Conservation (phyloP, 441 rosid genomes). For the Eruca vesicaria region DNA sequence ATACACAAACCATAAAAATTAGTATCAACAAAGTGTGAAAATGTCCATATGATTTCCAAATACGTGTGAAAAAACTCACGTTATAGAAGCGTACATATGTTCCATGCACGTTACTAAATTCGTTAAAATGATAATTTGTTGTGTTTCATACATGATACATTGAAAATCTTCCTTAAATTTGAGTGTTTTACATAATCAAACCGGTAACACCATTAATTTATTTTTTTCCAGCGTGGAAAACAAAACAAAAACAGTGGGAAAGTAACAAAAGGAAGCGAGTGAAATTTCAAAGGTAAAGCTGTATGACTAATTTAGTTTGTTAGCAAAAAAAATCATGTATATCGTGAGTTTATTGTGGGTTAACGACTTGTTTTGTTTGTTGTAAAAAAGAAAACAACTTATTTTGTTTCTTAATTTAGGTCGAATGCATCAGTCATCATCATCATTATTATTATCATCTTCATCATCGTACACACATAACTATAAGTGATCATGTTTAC, state of each 20-base stretch:
- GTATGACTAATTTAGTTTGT: too few species aligned
- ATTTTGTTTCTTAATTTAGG: too few species aligned
- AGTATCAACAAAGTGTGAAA: not conserved
- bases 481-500: too few species aligned
- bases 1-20: not conserved
- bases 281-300: not conserved
- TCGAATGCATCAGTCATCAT: too few species aligned
- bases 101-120: not conserved
- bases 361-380: too few species aligned
- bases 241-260: not conserved
- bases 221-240: not conserved
- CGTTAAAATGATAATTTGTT: not conserved
- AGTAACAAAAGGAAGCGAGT: not conserved
- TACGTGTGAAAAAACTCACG: not conserved
- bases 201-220: not conserved
- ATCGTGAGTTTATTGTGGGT: too few species aligned
- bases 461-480: too few species aligned
- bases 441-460: too few species aligned
- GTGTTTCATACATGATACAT: not conserved
- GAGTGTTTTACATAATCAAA: not conserved
- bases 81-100: not conserved
- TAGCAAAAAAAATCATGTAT: too few species aligned
- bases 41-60: not conserved
- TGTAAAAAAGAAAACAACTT: too few species aligned
- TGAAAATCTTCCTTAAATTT: not conserved